Conservation (phyloP, 805 yeast species). For the Yueomyces sinensis region DNA sequence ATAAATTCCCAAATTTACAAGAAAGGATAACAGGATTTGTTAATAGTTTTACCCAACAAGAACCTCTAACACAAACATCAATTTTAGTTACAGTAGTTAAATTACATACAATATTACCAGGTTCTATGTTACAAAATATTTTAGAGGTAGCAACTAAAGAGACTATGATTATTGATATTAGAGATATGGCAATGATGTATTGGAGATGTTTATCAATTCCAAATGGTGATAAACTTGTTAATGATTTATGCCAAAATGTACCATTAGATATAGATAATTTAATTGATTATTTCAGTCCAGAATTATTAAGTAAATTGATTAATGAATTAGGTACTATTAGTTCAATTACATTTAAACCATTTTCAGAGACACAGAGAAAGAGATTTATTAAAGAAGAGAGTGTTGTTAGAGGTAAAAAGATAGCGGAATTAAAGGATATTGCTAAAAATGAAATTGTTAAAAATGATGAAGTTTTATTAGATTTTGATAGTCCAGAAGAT, state of each 20-base stretch:
- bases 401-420: slow-evolving; percentile 34
- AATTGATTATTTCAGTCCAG: slow-evolving; percentile 57
- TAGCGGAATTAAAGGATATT: slow-evolving; percentile 65
- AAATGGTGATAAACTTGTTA: slow-evolving; percentile 15
- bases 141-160: slow-evolving; percentile 51
- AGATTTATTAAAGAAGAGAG: slow-evolving; percentile 26
- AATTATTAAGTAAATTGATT: slow-evolving; percentile 52
- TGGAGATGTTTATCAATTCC: slow-evolving; percentile 60
- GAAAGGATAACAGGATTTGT: slow-evolving; percentile 33
- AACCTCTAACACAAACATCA: slow-evolving; percentile 45
- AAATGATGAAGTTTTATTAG: slow-evolving; percentile 70
- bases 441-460: slow-evolving; percentile 66
- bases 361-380: slow-evolving; percentile 39
- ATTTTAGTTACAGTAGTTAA: slow-evolving; percentile 51
- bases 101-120: slow-evolving; percentile 31
- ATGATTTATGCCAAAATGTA: slow-evolving; percentile 23
- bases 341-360: slow-evolving; percentile 82
- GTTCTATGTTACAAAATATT: slow-evolving; percentile 40
- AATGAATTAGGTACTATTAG: slow-evolving; percentile 74
- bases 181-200: slow-evolving; percentile 68
- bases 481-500: slow-evolving; percentile 73
- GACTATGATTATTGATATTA: slow-evolving; percentile 60
- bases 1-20: slow-evolving; percentile 41
- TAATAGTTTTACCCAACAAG: slow-evolving; percentile 43
- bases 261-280: slow-evolving; percentile 65